Evolutionary conservation across 805 yeast species (phyloP).

Genomic region (Schizosaccharomyces octosporus): DNA sequence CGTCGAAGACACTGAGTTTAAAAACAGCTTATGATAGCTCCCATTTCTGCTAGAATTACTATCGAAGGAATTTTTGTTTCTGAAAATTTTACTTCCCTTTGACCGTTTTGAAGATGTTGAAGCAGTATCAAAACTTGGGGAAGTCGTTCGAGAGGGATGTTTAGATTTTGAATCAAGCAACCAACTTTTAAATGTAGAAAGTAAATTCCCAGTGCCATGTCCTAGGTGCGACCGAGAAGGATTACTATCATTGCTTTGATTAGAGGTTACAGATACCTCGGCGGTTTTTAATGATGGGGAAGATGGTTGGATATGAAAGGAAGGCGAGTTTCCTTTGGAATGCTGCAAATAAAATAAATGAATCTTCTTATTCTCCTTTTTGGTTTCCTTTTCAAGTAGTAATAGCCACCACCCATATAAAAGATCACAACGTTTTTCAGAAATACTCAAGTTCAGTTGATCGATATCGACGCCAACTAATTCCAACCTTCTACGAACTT

Average conservation of each 20-base stretch:
- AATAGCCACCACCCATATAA: conserved; percentile 3
- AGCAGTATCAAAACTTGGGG: neutral
- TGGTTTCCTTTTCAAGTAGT: conserved; percentile 1
- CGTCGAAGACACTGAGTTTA: too few relatives aligned
- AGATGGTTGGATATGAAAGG: neutral
- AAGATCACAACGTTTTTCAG: neutral
- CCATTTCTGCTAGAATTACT: too few relatives aligned
- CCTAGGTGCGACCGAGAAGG: too few relatives aligned
- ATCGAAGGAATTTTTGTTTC: too few relatives aligned
- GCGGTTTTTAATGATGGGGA: neutral
- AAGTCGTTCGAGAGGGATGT: neutral
- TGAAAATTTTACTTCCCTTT: too few relatives aligned
- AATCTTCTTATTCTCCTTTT: conserved; percentile 4
- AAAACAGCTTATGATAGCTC: too few relatives aligned
- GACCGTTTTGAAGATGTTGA: too few relatives aligned
- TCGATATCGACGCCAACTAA: conserved; percentile 1
- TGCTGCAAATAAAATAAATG: neutral
- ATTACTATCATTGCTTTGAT: neutral
- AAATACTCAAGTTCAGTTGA: conserved; percentile 4
- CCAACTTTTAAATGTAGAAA: neutral
- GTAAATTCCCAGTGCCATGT: neutral
- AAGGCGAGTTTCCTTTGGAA: neutral
- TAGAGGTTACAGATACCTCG: neutral
- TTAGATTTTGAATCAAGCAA: neutral
- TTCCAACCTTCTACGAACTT: neutral